Evolutionary conservation across 495 filamentous ascomycete species (phyloP).

Genomic region (Friedmanniomyces simplex): DNA sequence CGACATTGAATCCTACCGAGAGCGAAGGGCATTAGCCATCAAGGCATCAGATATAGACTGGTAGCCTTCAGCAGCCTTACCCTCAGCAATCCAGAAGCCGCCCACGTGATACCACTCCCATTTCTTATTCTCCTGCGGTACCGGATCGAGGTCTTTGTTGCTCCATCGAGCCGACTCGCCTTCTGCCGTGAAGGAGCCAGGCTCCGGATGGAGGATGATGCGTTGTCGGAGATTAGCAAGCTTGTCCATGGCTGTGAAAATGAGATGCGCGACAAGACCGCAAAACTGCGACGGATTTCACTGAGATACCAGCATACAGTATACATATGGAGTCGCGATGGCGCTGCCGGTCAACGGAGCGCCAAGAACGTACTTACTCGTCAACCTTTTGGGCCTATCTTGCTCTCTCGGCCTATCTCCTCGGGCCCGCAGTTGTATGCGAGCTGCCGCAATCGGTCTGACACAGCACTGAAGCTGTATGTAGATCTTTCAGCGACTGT

Average conservation of each 20-base stretch:
- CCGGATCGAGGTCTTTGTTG: conserved; percentile 19
- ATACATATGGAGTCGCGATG: background rate
- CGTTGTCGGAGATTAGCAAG: background rate
- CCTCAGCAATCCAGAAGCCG: conserved; percentile 19
- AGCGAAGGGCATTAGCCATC: no score
- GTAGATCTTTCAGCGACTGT: no score
- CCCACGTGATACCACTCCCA: conserved; percentile 21
- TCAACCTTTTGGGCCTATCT: background rate
- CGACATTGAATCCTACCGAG: conserved; percentile 4
- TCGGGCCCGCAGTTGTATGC: background rate
- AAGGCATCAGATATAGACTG: no score
- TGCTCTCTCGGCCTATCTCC: background rate
- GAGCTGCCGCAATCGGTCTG: background rate
- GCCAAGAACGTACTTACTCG: background rate
- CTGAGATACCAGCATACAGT: background rate
- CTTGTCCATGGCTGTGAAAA: conserved; percentile 1
- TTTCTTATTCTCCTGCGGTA: conserved; percentile 10
- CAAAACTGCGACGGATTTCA: no score
- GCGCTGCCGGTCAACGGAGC: background rate
- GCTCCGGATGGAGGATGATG: conserved; percentile 7
- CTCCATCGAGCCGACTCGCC: conserved; percentile 9
- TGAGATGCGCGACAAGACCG: background rate
- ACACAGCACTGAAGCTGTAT: no score
- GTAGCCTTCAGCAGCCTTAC: background rate
- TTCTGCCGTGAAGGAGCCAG: conserved; percentile 13